Percentiles rank a stretch among this genome's conserved stretches.
phyloP scores from a whole-genome alignment of 2,329 filamentous ascomycete genomes.

The Colletotrichum sp. region DNA sequence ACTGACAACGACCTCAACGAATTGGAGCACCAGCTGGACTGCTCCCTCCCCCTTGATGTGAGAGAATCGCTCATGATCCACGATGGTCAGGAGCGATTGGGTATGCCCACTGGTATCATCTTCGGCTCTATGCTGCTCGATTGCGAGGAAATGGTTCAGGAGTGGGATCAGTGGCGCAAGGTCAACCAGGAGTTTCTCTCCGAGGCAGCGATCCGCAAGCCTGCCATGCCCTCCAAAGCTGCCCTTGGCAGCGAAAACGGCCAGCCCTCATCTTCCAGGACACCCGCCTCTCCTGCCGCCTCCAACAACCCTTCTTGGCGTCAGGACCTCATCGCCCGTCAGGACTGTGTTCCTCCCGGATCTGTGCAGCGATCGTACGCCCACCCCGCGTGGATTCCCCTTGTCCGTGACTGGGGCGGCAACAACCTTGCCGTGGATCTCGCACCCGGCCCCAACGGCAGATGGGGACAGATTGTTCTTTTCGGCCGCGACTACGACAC shows the following conservation, averaged over 20 bases:
- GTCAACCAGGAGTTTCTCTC: slow-evolving; percentile 90
- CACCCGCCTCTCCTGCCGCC: slow-evolving; percentile 51
- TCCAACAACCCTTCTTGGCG: slow-evolving; percentile 74
- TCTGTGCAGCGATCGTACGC: slow-evolving; percentile 92
- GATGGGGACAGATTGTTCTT: slow-evolving; percentile 96
- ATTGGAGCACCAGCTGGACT: slow-evolving; percentile 93
- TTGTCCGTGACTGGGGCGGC: slow-evolving; percentile 97
- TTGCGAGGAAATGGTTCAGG: slow-evolving; percentile 96
- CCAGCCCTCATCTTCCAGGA: slow-evolving; percentile 73
- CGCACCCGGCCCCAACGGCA: slow-evolving; percentile 85
- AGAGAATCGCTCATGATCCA: slow-evolving; percentile 90
- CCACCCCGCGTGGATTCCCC: slow-evolving; percentile 92
- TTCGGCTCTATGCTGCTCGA: slow-evolving; percentile 96
- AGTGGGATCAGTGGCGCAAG: slow-evolving; percentile 95
- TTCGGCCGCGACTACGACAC: slow-evolving; percentile 98
- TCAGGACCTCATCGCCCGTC: slow-evolving; percentile 81
- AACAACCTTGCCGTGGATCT: slow-evolving; percentile 96
- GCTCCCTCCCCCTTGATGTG: slow-evolving; percentile 90
- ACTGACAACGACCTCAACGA: slow-evolving; percentile 97
- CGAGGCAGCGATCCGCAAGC: slow-evolving; percentile 60
- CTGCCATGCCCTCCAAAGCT: slow-evolving; percentile 73
- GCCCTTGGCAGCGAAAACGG: slow-evolving; percentile 62
- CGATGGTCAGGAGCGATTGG: slow-evolving; percentile 96
- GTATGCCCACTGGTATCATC: slow-evolving; percentile 87
- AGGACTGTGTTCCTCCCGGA: slow-evolving; percentile 86